Evolutionary conservation across 2,329 filamentous ascomycete species (phyloP), one percentile per base, ranked within the genome.

Genomic region (Alternaria longipes): DNA sequence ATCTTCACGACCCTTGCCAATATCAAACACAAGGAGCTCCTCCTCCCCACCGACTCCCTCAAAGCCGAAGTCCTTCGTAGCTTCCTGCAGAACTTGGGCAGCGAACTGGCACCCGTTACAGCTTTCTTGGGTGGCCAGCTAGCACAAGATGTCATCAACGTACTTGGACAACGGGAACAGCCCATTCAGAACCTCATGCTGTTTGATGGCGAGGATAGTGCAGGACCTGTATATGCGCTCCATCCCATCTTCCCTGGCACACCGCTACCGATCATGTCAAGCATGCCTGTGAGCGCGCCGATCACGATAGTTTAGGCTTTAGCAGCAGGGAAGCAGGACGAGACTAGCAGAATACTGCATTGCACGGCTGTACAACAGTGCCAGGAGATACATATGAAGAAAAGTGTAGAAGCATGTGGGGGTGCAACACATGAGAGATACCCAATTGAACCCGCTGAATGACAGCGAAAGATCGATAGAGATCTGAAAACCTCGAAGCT

Each of bases 81-180:
- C 72, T 99, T 99, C 80, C 78, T 98, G 41, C 91, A 95, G 79
- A 96, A 96, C 69, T 84, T 97, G 6, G 91, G 89, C 56, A 88
- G 89, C 71, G 94, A 98, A 80, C 83, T 98, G 40, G 90, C 91
- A 12, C 93, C 95, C 8, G 92, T 97, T 8, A 90, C 92, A 0
- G 94, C 95, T 2, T 92, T 97, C 60, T 83, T 99, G 11, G 95
- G 95, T 50, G 95, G 94, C 9, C 89, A 94, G 77, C 85, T 99
- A 16, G 93, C 94, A 1, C 95, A 99, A 80, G 95, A 99, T 76
- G 93, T 97, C 53, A 98, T 99, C 81, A 98, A 98, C 73, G 94
- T 97, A 32, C 86, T 98, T 6, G 93, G 94, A 50, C 89, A 91
- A 76, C 89, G 91, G 41, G 93, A 98, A 81, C 95, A 97, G 79